Conservation (phyloP, 2,329 filamentous ascomycete species). For the Coleophoma crateriformis region DNA sequence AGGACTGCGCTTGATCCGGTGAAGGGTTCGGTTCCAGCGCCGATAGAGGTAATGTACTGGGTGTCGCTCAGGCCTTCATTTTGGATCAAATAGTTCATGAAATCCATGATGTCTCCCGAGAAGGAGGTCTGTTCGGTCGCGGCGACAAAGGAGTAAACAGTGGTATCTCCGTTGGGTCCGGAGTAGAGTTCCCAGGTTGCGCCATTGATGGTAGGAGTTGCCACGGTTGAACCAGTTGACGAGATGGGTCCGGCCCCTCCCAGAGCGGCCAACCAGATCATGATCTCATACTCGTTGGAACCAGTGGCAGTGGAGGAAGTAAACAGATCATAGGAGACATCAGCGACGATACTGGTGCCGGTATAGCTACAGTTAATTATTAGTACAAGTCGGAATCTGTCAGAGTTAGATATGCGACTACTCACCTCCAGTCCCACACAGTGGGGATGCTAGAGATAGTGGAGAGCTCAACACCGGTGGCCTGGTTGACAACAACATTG, state of each 20-base stretch:
- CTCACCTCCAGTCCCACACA: conserved; percentile 33
- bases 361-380: conserved; percentile 33
- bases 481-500: conserved; percentile 29
- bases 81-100: conserved; percentile 48
- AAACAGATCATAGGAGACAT: conserved; percentile 60
- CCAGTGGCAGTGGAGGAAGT: conserved; percentile 41
- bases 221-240: conserved; percentile 43
- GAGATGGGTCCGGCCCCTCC: conserved; percentile 53
- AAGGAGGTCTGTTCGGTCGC: conserved; percentile 42
- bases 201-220: conserved; percentile 47
- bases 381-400: not conserved
- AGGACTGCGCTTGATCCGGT: conserved; percentile 26
- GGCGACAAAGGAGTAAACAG: conserved; percentile 56
- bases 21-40: conserved; percentile 53
- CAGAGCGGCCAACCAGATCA: conserved; percentile 57
- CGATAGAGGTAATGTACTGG: conserved; percentile 48
- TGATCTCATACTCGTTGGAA: conserved; percentile 54
- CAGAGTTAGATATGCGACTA: not conserved
- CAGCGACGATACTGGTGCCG: conserved; percentile 42
- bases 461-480: conserved; percentile 29
- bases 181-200: conserved; percentile 50
- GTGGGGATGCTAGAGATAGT: conserved; percentile 30
- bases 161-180: conserved; percentile 53
- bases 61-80: conserved; percentile 39
- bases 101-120: conserved; percentile 49